phyloP scores from a whole-genome alignment of 345 rosid genomes.

The Nasturtium officinale region DNA sequence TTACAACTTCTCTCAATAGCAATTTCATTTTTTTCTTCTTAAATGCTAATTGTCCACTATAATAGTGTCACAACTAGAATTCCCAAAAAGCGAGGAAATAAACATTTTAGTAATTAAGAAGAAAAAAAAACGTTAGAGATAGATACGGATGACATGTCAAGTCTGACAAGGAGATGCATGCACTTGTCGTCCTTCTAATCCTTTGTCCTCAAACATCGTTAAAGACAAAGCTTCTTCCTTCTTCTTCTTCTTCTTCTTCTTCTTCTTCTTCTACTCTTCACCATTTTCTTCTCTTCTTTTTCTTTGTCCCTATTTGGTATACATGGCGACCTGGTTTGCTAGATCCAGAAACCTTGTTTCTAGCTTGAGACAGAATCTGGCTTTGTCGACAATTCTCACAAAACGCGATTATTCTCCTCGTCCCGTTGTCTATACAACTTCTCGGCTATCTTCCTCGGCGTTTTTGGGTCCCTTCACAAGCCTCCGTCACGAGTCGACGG shows the following conservation, averaged over 20 bases:
- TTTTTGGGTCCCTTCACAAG: not conserved
- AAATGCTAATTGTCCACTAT: not conserved
- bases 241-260: not conserved
- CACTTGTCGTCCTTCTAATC: conserved; percentile 40
- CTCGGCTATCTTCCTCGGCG: conserved; percentile 14
- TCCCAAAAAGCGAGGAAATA: conserved; percentile 10
- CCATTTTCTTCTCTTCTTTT: conserved; percentile 7
- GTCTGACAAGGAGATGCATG: conserved; percentile 35
- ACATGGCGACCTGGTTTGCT: conserved; percentile 52
- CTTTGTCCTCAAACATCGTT: conserved; percentile 19
- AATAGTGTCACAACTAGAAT: not conserved
- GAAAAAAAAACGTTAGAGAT: conserved; percentile 9
- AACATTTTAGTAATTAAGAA: not conserved
- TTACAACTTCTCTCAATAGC: not conserved
- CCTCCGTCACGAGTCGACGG: conserved; percentile 49
- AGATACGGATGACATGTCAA: conserved; percentile 45
- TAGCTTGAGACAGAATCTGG: conserved; percentile 34
- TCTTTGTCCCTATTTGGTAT: not conserved
- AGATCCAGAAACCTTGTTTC: conserved; percentile 47
- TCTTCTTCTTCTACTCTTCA: not conserved
- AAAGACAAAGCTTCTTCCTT: conserved; percentile 10
- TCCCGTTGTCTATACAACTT: conserved; percentile 1
- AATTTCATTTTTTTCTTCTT: not conserved
- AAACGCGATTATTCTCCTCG: conserved; percentile 2
- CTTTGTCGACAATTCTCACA: conserved; percentile 21